Conservation (phyloP, 345 rosid genomes). For the Camelina sativa region DNA sequence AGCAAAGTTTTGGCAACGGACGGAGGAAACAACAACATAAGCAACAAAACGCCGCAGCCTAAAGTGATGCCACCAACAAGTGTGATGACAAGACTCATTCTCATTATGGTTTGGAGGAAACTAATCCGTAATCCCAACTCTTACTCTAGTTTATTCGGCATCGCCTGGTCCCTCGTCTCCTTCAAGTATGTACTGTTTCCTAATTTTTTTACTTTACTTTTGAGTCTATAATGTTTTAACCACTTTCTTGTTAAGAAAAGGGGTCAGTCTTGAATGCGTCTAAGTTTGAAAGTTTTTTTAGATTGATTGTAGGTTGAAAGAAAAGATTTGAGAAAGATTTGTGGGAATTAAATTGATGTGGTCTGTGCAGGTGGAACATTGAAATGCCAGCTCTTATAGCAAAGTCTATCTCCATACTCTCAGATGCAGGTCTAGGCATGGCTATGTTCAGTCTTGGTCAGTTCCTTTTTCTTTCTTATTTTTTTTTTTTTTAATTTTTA, state of each 20-base stretch:
- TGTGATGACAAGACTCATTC: slow-evolving; percentile 97
- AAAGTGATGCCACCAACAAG: slow-evolving; percentile 94
- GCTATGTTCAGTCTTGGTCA: slow-evolving; percentile 99
- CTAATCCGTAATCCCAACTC: slow-evolving; percentile 98
- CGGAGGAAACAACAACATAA: slow-evolving; percentile 56
- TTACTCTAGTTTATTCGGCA: slow-evolving; percentile 94
- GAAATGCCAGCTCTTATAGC: slow-evolving; percentile 96
- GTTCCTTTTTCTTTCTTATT: slow-evolving; percentile 39
- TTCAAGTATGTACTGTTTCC: slow-evolving; percentile 60
- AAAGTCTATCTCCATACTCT: slow-evolving; percentile 94
- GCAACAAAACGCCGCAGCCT: slow-evolving; percentile 41
- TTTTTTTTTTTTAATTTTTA: not conserved
- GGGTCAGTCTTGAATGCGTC: slow-evolving; percentile 16
- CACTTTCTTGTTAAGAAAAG: slow-evolving; percentile 5
- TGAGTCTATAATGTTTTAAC: not conserved
- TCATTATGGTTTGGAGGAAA: slow-evolving; percentile 99
- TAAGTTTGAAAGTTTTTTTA: not conserved
- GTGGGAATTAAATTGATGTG: slow-evolving; percentile 39
- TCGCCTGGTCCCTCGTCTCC: slow-evolving; percentile 87
- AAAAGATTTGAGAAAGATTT: slow-evolving; percentile 41
- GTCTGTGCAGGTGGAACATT: slow-evolving; percentile 81
- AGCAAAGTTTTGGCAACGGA: slow-evolving; percentile 56
- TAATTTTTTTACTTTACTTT: not conserved
- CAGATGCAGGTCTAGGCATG: slow-evolving; percentile 99
- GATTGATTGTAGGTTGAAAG: not conserved